Evolutionary conservation across 441 rosid species (phyloP).

Genomic region (Aquilaria agallochum): DNA sequence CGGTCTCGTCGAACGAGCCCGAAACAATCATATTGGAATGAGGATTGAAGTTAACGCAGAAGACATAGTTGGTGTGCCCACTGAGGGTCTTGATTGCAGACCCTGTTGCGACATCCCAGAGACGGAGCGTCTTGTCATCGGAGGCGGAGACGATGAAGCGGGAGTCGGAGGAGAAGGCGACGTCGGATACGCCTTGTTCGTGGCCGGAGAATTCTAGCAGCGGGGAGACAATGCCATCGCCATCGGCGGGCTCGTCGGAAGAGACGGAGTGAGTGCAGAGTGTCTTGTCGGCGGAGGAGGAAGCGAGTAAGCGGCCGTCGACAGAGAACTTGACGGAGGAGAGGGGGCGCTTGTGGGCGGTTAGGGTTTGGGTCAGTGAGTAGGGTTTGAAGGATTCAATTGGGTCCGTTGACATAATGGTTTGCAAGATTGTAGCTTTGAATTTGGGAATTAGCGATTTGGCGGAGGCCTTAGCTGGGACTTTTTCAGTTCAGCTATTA

Average conservation of each 20-base stretch:
- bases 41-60: slow-evolving; percentile 84
- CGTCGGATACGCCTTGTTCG: slow-evolving; percentile 76
- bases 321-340: slow-evolving; percentile 87
- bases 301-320: slow-evolving; percentile 79
- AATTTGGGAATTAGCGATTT: too few relatives aligned
- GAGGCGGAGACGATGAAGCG: slow-evolving; percentile 87
- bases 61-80: slow-evolving; percentile 81
- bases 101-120: slow-evolving; percentile 83
- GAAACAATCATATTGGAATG: slow-evolving; percentile 86
- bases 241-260: slow-evolving; percentile 24
- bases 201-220: slow-evolving; percentile 66
- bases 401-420: slow-evolving; percentile 13
- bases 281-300: slow-evolving; percentile 84
- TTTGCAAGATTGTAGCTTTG: too few relatives aligned
- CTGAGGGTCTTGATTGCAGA: slow-evolving; percentile 50
- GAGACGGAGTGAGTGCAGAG: slow-evolving; percentile 60
- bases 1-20: slow-evolving; percentile 92
- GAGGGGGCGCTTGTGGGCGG: slow-evolving; percentile 54
- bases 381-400: slow-evolving; percentile 44
- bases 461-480: too few relatives aligned
- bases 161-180: slow-evolving; percentile 86
- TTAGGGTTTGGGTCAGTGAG: slow-evolving; percentile 58
- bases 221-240: slow-evolving; percentile 36
- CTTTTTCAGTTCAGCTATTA: too few relatives aligned
- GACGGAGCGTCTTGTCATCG: slow-evolving; percentile 86